These are phyloP conservation scores for Nemania sp. DNA, from an alignment of 2,329 filamentous ascomycete species.

Conservation along the genomic window DNA sequence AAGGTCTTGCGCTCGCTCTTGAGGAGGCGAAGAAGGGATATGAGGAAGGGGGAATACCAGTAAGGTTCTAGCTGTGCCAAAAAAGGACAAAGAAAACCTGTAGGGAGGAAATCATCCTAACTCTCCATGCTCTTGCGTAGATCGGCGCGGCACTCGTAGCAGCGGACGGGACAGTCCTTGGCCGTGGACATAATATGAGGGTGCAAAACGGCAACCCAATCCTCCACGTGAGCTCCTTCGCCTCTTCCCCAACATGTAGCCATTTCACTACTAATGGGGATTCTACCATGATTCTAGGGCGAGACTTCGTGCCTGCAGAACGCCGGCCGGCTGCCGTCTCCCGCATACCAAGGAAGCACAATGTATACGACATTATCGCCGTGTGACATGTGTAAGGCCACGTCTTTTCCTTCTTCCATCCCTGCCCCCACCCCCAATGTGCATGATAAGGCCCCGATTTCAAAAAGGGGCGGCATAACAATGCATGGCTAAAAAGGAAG, in stretches of 20 bases:
- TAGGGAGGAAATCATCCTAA: neutral
- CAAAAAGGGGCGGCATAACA: neutral
- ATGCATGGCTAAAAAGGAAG: neutral
- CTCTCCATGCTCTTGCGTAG: conserved; percentile 45
- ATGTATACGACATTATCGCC: conserved; percentile 87
- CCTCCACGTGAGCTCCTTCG: conserved; percentile 64
- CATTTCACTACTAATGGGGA: conserved; percentile 6
- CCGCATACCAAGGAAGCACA: conserved; percentile 76
- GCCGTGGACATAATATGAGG: conserved; percentile 80
- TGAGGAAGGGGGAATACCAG: conserved; percentile 62
- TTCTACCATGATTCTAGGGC: conserved; percentile 61
- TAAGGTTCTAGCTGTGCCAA: conserved; percentile 45
- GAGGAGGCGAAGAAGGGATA: conserved; percentile 61
- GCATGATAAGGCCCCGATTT: neutral
- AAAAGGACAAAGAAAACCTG: neutral
- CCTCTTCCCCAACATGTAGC: neutral
- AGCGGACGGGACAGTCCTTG: conserved; percentile 76
- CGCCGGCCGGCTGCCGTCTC: conserved; percentile 77
- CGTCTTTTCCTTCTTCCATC: neutral
- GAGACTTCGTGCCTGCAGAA: conserved; percentile 82
- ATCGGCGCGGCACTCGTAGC: conserved; percentile 72
- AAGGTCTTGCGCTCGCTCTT: conserved; percentile 59
- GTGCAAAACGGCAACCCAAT: conserved; percentile 78
- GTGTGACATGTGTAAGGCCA: conserved; percentile 76
- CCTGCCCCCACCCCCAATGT: neutral